These are phyloP conservation scores for Elongisporangium anandrum DNA, from an alignment of 352 stramenopile genomes.

Conservation along the genomic window DNA sequence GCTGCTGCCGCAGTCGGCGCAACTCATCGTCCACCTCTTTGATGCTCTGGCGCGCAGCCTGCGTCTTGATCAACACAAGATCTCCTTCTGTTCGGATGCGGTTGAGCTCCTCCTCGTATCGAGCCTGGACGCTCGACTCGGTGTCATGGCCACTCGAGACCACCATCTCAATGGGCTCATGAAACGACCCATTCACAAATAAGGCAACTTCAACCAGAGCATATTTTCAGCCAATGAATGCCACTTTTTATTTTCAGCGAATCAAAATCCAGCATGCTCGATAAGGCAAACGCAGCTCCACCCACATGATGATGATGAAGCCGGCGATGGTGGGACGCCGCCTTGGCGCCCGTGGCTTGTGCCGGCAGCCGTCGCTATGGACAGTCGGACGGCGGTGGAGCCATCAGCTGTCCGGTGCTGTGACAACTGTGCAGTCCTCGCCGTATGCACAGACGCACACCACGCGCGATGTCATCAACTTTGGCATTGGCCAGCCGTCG, in stretches of 20 bases:
- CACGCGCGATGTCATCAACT: conserved; percentile 67
- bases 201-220: background rate
- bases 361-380: background rate
- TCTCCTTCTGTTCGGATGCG: conserved; percentile 76
- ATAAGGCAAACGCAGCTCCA: background rate
- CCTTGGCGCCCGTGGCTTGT: background rate
- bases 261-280: background rate
- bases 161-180: background rate
- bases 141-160: background rate
- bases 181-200: background rate
- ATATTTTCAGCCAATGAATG: background rate
- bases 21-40: conserved; percentile 78
- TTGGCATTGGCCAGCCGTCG: conserved; percentile 81
- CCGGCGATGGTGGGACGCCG: background rate
- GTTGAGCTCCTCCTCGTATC: conserved; percentile 82
- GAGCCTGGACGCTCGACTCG: conserved; percentile 2
- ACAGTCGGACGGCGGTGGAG: background rate
- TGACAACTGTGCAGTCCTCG: conserved; percentile 51
- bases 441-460: conserved; percentile 66
- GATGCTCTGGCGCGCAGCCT: conserved; percentile 90
- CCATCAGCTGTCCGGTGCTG: background rate
- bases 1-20: conserved; percentile 76
- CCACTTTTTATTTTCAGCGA: background rate
- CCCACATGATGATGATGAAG: background rate
- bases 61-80: conserved; percentile 51